Base-by-base conservation (phyloP, 495 filamentous ascomycete species). In the Xylaria acuta region DNA sequence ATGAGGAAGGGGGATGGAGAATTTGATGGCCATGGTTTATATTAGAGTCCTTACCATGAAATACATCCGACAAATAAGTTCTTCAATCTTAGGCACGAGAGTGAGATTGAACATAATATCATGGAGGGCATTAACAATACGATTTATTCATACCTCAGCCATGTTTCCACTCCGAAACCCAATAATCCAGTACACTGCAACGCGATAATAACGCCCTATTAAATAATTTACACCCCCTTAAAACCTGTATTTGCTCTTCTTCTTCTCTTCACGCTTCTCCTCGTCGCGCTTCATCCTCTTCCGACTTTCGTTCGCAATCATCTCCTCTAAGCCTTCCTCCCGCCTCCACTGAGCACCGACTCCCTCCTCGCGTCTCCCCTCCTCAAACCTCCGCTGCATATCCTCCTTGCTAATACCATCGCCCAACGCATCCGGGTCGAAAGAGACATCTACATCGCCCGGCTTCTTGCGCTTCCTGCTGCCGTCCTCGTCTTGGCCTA, bases 221-320 rank as follows among this genome's bases (percentile, higher is more conserved):
- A 30, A 18, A 56, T 56, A 56, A 32, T 56, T 56, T 56, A 56
- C 53, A 56, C 53, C 27, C 53, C 18, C 36, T 69, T 75, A 82
- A 59, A 81, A 79, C 53, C 75, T 77, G 53, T 80, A 80, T 71
- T 79, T 76, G 65, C 22, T 59, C 73, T 74, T 81, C 74, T 80
- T 84, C 77, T 77, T 83, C 72, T 86, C 83, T 32, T 82, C 84
- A 66, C 87, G 84, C 79, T 87, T 89, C 80, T 97, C 93, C 80
- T 95, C 92, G 73, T 98, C 94, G 73, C 90, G 87, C 85, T 93
- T 94, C 78, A 93, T 85, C 80, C 94, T 86, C 84, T 98, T 98
- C 69, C 93, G 88, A 79, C 91, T 94, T 82, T 98, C 96, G 73
- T 92, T 90, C 41, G 94, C 94, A 85, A 98, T 97, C 95, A 99